These are phyloP conservation scores for Cyclotella baltica DNA, from an alignment of 108 stramenopile species.

Conservation along the genomic window DNA sequence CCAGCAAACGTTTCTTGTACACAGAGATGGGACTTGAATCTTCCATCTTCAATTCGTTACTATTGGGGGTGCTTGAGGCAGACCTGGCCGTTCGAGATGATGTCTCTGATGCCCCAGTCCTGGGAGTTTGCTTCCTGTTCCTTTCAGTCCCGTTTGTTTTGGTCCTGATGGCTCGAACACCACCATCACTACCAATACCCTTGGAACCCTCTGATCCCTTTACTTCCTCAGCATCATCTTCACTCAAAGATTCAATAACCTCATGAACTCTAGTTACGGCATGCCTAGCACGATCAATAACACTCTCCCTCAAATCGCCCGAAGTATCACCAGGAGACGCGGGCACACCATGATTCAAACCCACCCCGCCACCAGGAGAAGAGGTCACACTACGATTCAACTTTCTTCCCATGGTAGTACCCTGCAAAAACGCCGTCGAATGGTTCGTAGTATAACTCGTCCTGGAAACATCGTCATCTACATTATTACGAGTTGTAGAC, in stretches of 20 bases:
- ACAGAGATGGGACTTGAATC: neutral
- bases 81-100: neutral
- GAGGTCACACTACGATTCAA: conserved; percentile 21
- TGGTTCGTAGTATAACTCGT: conserved; percentile 13
- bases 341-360: conserved; percentile 23
- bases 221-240: too few relatives aligned
- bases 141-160: neutral
- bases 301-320: neutral
- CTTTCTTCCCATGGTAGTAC: conserved; percentile 47
- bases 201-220: too few relatives aligned
- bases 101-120: neutral
- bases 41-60: too few relatives aligned
- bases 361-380: too few relatives aligned
- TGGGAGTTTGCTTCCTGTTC: too few relatives aligned
- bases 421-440: conserved; percentile 29
- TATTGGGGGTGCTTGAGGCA: too few relatives aligned
- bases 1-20: conserved; percentile 6
- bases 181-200: too few relatives aligned
- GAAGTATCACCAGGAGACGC: neutral
- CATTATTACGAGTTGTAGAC: neutral
- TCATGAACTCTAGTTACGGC: conserved; percentile 12
- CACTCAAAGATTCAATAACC: conserved; percentile 6
- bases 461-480: conserved; percentile 17
- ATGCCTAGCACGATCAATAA: conserved; percentile 24
- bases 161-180: neutral